phyloP scores from a whole-genome alignment of 1,284 basidiomycete species.

The Tetrapyrgos nigripes region DNA sequence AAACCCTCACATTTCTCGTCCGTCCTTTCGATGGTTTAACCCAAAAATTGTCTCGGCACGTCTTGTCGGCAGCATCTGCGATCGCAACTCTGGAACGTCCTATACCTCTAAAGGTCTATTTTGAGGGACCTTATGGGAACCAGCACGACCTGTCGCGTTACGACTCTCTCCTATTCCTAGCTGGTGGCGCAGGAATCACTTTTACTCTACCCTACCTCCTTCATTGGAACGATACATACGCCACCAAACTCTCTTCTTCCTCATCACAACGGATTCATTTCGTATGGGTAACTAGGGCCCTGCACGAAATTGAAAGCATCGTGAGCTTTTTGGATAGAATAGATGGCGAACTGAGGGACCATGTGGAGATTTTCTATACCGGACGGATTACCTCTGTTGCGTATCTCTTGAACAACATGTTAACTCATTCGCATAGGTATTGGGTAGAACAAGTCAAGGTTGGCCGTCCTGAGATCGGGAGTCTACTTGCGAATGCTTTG shows the following conservation, averaged over 20 bases:
- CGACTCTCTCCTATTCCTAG: conserved; percentile 5
- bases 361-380: conserved; percentile 8
- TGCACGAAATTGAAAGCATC: conserved; percentile 4
- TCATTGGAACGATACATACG: neutral
- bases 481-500: neutral
- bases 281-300: conserved; percentile 2
- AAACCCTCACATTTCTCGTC: conserved; percentile 8
- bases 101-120: conserved; percentile 2
- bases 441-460: neutral
- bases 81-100: neutral
- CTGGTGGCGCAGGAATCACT: conserved; percentile 7
- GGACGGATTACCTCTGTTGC: neutral
- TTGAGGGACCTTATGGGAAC: conserved; percentile 10
- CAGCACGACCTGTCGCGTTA: conserved; percentile 4
- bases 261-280: neutral
- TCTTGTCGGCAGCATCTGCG: neutral
- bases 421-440: neutral
- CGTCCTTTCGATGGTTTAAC: conserved; percentile 11
- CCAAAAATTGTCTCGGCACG: neutral
- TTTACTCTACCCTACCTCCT: conserved; percentile 8
- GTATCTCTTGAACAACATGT: neutral
- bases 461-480: neutral
- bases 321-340: conserved; percentile 4
- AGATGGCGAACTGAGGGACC: neutral
- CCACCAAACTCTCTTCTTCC: neutral